Conservation (phyloP, 163 green algal species). For the Scenedesmus sp. region DNA sequence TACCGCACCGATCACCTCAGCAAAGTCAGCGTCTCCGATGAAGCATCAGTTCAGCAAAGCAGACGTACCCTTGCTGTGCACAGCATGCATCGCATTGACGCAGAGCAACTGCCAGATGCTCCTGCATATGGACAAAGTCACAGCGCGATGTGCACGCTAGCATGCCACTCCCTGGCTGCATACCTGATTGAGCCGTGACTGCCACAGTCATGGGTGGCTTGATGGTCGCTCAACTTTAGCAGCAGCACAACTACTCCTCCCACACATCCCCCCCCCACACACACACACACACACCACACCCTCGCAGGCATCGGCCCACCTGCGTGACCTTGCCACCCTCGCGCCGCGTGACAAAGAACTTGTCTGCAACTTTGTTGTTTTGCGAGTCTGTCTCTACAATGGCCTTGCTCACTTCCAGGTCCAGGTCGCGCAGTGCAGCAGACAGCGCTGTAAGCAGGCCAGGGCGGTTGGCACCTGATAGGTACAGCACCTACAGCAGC, state of each 20-base stretch:
- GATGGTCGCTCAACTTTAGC: no score
- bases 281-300: not conserved
- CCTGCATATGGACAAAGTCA: no score
- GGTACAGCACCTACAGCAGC: constrained; percentile 69
- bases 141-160: no score
- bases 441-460: constrained; percentile 85
- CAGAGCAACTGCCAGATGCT: no score
- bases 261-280: not conserved
- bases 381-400: constrained; percentile 77
- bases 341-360: constrained; percentile 82
- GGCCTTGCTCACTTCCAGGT: constrained; percentile 89
- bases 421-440: constrained; percentile 78
- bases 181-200: not conserved
- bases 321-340: constrained; percentile 69
- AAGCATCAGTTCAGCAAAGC: no score
- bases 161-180: not conserved
- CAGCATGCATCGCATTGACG: no score
- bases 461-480: constrained; percentile 81
- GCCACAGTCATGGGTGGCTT: no score
- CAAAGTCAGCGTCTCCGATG: no score
- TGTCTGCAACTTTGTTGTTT: constrained; percentile 72
- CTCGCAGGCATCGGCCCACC: not conserved
- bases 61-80: no score
- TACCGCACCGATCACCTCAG: no score
- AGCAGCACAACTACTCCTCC: no score